Conservation (phyloP, 2,329 filamentous ascomycete genomes). For the Didymella glomerata region DNA sequence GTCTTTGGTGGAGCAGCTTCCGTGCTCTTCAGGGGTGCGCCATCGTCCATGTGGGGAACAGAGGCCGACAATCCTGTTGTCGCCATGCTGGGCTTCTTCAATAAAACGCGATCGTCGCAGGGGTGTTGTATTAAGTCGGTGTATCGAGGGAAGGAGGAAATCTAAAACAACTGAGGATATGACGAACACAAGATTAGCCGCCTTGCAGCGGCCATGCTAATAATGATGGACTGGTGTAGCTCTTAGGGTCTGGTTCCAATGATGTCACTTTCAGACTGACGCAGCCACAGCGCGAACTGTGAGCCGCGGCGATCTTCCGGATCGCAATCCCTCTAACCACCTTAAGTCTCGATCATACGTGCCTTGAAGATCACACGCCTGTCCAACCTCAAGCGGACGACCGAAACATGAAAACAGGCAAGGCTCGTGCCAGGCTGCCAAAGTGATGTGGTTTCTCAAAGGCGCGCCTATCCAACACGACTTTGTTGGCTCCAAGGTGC, state of each 20-base stretch:
- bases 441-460: neutral
- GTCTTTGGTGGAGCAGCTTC: constrained; percentile 33
- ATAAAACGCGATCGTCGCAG: constrained; percentile 18
- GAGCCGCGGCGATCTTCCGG: constrained; percentile 23
- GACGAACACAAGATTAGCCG: constrained; percentile 15
- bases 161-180: constrained; percentile 16
- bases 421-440: constrained; percentile 2
- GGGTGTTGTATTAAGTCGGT: constrained; percentile 2
- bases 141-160: constrained; percentile 3
- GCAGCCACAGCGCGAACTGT: constrained; percentile 21
- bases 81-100: constrained; percentile 34
- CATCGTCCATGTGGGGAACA: constrained; percentile 33
- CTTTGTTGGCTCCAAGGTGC: neutral
- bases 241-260: constrained; percentile 18
- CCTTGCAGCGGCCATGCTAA: constrained; percentile 22
- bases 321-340: constrained; percentile 17
- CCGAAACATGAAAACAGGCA: constrained; percentile 9
- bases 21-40: constrained; percentile 31
- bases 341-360: constrained; percentile 18
- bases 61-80: constrained; percentile 34
- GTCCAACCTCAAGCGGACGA: constrained; percentile 17
- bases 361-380: constrained; percentile 17
- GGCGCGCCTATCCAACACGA: neutral
- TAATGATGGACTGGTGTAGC: constrained; percentile 22
- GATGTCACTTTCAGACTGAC: constrained; percentile 20